Base-by-base conservation (phyloP, 2,329 filamentous ascomycete genomes). In the Scedosporium minutisporum region DNA sequence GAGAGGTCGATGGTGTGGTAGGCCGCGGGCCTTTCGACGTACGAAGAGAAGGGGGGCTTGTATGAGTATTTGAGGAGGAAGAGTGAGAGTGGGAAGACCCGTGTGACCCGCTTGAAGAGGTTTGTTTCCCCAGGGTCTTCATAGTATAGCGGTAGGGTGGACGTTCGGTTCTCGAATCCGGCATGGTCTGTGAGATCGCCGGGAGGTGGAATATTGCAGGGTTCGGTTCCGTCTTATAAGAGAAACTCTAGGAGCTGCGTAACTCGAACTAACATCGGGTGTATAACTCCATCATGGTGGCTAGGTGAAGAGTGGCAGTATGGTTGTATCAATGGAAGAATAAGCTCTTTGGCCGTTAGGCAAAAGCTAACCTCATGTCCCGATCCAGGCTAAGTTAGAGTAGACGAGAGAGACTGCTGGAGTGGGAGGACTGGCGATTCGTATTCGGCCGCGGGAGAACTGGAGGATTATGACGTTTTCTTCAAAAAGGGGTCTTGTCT, bases 1-100 rank as follows among this genome's bases (percentile, higher is more conserved):
- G 80, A 5, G 84, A 84, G 14, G 79, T 75, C 51, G 77, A 64
- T 3, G 85, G 83, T 1, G 84, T 85, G 10, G 76, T 75, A 4
- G 80, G 71, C 65, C 58, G 12, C 23, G 60, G 41, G 6, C 46
- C 48, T 18, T 23, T 57, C 21, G 48, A 33, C 77, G 81, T 63
- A 72, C 71, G 38, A 72, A 67, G 61, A 71, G 73, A 23, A 55
- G 29, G 44, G 41, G 60, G 74, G 70, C 64, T 71, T 73, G 4
- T 72, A 63, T 76, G 73, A 42, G 67, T 64, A 53, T 69, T 66
- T 60, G 70, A 64, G 29, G 21, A 61, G 53, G 62, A 46, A 29
- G 53, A n/a, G n/a, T 66, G 65, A 65, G 69, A 63, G 64, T 73
- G 72, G 12, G 71, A 69, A 61, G 70, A 72, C 48, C 71, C 68